phyloP scores from a whole-genome alignment of 495 filamentous ascomycete species.

The Xylona heveae region DNA sequence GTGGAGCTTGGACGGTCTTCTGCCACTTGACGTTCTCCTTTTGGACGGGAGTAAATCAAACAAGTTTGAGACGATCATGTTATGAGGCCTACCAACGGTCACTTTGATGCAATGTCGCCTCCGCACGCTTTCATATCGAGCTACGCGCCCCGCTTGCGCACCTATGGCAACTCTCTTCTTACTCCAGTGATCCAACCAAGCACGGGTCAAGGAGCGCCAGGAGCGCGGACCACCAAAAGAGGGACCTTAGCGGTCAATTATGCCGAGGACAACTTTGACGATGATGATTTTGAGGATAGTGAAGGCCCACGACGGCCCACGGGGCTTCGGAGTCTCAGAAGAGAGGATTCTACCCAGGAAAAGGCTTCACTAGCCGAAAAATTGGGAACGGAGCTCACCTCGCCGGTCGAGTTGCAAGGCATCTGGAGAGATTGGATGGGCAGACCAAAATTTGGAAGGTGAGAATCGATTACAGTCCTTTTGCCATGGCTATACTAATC shows the following conservation, averaged over 20 bases:
- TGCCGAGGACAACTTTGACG: slow-evolving; percentile 85
- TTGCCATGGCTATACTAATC: not conserved
- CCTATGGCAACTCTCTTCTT: slow-evolving; percentile 81
- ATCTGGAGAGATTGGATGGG: slow-evolving; percentile 92
- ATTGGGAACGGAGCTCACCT: slow-evolving; percentile 61
- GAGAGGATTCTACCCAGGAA: slow-evolving; percentile 47
- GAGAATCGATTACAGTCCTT: slow-evolving; percentile 2
- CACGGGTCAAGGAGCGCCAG: slow-evolving; percentile 35
- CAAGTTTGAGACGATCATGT: too few species aligned
- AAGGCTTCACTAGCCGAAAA: slow-evolving; percentile 44
- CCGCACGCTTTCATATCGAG: slow-evolving; percentile 79
- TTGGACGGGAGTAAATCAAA: too few species aligned
- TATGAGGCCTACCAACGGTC: not conserved
- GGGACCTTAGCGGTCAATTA: slow-evolving; percentile 95
- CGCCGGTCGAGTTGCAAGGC: slow-evolving; percentile 68
- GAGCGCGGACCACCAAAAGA: slow-evolving; percentile 79
- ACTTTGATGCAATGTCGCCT: slow-evolving; percentile 15
- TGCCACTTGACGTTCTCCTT: too few species aligned
- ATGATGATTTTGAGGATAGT: slow-evolving; percentile 83
- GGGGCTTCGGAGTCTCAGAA: slow-evolving; percentile 59
- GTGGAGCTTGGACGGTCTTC: too few species aligned
- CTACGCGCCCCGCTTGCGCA: slow-evolving; percentile 78
- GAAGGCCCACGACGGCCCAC: slow-evolving; percentile 61
- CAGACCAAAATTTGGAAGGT: slow-evolving; percentile 37
- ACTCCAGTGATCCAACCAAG: slow-evolving; percentile 61